A percentile compares a stretch with the other conserved stretches of the same genome.
phyloP scores from a whole-genome alignment of 495 filamentous ascomycete genomes.

The Venustampulla echinocandica region DNA sequence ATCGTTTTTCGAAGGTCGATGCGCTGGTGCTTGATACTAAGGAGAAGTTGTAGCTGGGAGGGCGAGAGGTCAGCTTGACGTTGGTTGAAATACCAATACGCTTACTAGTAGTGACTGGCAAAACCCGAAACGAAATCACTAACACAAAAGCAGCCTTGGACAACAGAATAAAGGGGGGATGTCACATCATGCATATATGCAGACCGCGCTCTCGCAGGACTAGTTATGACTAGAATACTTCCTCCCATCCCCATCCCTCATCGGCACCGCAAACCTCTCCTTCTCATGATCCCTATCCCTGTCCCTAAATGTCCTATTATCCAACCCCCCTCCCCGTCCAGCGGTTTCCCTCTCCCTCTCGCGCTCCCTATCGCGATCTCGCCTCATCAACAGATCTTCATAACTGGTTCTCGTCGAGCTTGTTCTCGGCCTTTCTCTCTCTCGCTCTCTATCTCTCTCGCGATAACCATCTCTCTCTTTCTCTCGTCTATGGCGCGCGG shows the following conservation, averaged over 20 bases:
- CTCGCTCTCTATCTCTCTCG: conserved; percentile 1
- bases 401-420: not conserved
- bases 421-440: not conserved
- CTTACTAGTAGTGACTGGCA: too few relatives aligned
- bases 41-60: too few relatives aligned
- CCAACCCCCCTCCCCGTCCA: not conserved
- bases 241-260: conserved; percentile 20
- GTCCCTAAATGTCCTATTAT: conserved; percentile 1
- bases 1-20: too few relatives aligned
- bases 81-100: too few relatives aligned
- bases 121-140: too few relatives aligned
- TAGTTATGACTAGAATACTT: conserved; percentile 9
- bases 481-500: not conserved
- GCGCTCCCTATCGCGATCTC: conserved; percentile 9
- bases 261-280: conserved; percentile 3
- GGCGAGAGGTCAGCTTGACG: too few relatives aligned
- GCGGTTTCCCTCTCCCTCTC: conserved; percentile 1
- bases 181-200: too few relatives aligned
- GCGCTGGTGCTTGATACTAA: too few relatives aligned
- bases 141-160: too few relatives aligned
- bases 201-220: too few relatives aligned
- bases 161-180: too few relatives aligned
- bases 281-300: conserved; percentile 3
- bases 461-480: not conserved
- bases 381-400: conserved; percentile 4